A percentile compares a stretch with the other conserved stretches of the same genome.
Evolutionary conservation across 2,329 filamentous ascomycete genomes (phyloP).

Genomic region (Parascedosporium putredinis): DNA sequence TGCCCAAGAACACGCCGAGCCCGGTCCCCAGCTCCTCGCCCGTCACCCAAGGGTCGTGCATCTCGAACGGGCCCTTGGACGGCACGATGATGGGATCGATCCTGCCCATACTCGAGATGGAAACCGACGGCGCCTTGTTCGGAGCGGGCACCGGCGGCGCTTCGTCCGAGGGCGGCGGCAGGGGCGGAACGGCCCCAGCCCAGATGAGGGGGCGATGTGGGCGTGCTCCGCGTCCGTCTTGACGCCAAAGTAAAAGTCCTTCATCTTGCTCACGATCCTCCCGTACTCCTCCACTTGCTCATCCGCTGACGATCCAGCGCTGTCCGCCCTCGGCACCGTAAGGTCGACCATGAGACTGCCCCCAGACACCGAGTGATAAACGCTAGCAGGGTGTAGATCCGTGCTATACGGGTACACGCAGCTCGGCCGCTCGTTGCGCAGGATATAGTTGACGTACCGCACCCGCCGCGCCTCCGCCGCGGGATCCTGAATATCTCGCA

Average conservation of each 20-base stretch:
- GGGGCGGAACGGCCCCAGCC: conserved; percentile 9
- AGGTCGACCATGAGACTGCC: conserved; percentile 18
- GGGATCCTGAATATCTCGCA: conserved; percentile 17
- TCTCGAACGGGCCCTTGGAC: conserved; percentile 17
- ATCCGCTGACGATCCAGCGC: background rate
- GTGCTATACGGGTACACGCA: conserved; percentile 17
- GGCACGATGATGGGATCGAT: conserved; percentile 24
- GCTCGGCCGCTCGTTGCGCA: conserved; percentile 20
- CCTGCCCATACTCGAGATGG: conserved; percentile 23
- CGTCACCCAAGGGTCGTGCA: conserved; percentile 30
- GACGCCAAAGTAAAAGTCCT: conserved; percentile 18
- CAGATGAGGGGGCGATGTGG: conserved; percentile 18
- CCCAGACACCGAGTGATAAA: conserved; percentile 22
- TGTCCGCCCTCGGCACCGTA: conserved; percentile 9
- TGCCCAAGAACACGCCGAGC: conserved; percentile 28
- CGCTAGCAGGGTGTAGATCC: conserved; percentile 15
- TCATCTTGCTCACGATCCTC: conserved; percentile 15
- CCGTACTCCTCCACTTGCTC: conserved; percentile 15
- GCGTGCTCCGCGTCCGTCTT: conserved; percentile 20
- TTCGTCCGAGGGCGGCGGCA: conserved; percentile 9
- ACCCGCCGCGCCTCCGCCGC: conserved; percentile 5
- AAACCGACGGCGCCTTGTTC: conserved; percentile 17
- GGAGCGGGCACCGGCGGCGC: conserved; percentile 17
- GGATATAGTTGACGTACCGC: conserved; percentile 20
- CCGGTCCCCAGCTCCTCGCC: conserved; percentile 31